Percentiles rank a stretch among this genome's conserved stretches.
Conservation (phyloP, 1,139 yeast species). For the Suhomyces bolitotheri region DNA sequence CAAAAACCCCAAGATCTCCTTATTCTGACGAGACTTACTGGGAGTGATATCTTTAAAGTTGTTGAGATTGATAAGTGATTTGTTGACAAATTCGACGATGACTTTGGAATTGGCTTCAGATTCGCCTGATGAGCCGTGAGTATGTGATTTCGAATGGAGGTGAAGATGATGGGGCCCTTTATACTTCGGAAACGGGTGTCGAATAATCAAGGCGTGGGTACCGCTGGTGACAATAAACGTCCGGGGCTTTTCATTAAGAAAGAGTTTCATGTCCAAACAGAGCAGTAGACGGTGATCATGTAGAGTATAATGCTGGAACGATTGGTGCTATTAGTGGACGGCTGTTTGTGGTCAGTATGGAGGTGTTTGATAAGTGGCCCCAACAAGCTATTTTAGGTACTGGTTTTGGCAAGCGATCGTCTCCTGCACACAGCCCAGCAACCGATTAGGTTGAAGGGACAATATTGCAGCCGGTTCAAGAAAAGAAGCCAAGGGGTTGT, state of each 20-base stretch:
- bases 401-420: no score
- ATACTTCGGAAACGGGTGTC: slow-evolving; percentile 45
- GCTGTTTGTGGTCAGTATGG: no score
- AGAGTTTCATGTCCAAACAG: slow-evolving; percentile 43
- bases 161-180: slow-evolving; percentile 32
- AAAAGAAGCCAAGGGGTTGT: no score
- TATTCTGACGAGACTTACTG: slow-evolving; percentile 22
- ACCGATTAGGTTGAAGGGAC: no score
- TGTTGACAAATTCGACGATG: slow-evolving; percentile 51
- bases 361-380: no score
- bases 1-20: slow-evolving; percentile 53
- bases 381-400: no score
- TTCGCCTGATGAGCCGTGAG: slow-evolving; percentile 8
- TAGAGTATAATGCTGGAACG: no score
- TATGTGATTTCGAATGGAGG: slow-evolving; percentile 30
- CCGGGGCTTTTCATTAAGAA: slow-evolving; percentile 53
- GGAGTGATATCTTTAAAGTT: slow-evolving; percentile 46
- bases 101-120: slow-evolving; percentile 26
- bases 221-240: slow-evolving; percentile 54
- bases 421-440: no score
- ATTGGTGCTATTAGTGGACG: no score
- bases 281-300: no score
- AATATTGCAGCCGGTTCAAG: no score
- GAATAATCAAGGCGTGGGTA: slow-evolving; percentile 50
- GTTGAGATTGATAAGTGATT: slow-evolving; percentile 37